These are phyloP conservation scores for Penicillium angulare DNA, from an alignment of 495 filamentous ascomycete genomes.

Conservation along the genomic window DNA sequence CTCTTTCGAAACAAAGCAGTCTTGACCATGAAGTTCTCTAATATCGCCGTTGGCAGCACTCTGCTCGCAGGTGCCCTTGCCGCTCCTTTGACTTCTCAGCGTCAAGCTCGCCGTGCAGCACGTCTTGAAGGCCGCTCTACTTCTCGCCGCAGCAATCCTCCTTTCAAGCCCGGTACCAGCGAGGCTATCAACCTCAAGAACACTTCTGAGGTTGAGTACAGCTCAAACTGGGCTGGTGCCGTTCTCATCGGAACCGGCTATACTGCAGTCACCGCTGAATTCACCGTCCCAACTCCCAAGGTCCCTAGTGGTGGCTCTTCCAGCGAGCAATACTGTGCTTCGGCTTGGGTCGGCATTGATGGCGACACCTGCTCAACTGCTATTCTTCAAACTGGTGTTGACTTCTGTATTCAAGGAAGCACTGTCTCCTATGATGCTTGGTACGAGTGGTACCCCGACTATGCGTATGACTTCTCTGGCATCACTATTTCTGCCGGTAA, in stretches of 20 bases:
- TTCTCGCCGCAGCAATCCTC: slow-evolving; percentile 17
- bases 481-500: slow-evolving; percentile 52
- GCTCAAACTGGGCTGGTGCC: slow-evolving; percentile 55
- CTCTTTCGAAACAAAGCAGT: background rate
- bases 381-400: slow-evolving; percentile 57
- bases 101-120: slow-evolving; percentile 10
- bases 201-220: slow-evolving; percentile 40
- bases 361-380: slow-evolving; percentile 52
- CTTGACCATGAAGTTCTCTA: slow-evolving; percentile 31
- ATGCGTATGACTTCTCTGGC: slow-evolving; percentile 50
- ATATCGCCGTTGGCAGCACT: slow-evolving; percentile 13
- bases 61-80: slow-evolving; percentile 27
- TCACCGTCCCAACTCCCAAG: slow-evolving; percentile 51
- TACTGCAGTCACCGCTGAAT: slow-evolving; percentile 45
- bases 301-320: slow-evolving; percentile 38
- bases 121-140: background rate
- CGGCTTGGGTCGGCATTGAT: slow-evolving; percentile 60
- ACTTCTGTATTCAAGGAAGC: slow-evolving; percentile 43
- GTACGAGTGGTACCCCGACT: slow-evolving; percentile 61
- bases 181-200: slow-evolving; percentile 22
- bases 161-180: slow-evolving; percentile 25
- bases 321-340: slow-evolving; percentile 45
- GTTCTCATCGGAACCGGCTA: slow-evolving; percentile 47
- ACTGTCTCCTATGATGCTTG: slow-evolving; percentile 48
- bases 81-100: slow-evolving; percentile 24